Evolutionary conservation across 2,329 filamentous ascomycete genomes (phyloP), one percentile per base, ranked within the genome.

Genomic region (Microsporum ferrugineum): DNA sequence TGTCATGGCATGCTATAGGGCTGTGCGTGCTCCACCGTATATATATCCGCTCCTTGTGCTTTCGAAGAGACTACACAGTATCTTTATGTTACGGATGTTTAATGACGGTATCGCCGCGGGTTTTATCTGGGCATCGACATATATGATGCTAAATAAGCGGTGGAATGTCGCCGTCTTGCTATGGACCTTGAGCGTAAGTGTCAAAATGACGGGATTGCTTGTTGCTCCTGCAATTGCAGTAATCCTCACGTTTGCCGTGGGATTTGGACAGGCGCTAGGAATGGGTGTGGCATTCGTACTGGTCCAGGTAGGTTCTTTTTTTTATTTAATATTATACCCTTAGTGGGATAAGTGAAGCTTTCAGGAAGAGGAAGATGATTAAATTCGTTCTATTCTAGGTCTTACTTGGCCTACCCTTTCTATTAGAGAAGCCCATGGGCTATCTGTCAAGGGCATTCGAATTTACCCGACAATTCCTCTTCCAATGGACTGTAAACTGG

Each of bases 401-500:
- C 62, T 66, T 81, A 31, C 73, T 84, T 59, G 82, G 79, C 14
- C 76, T 81, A 49, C 90, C 91, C 0, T 97, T 96, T 75, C 71
- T 79, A 7, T 69, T 76, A 58, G 77, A 77, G 45, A 87, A 90
- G 66, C 75, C 85, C 23, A 73, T 75, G 62, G 88, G 86, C 33
- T 99, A 99, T 71, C 71, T 95, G 17, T 82, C 83, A 55, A 82
- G 88, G 65, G 91, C 94, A 0, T 99, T 99, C 71, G 91, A 99
- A 76, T 81, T 99, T 62, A 91, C 88, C 55, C 82, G 94, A 60
- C 85, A 89, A 68, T 99, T 99, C 76, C 81, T 96, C 68, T 97
- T 92, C 79, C 91, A 92, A 75, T 99, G 94, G 94, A 99, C 94
- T 0, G 94, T 99, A 66, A 99, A 99, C 74, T 99, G 94, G 94